Base-by-base conservation (phyloP, 1,139 yeast genomes). In the Yamadazyma sp. region DNA sequence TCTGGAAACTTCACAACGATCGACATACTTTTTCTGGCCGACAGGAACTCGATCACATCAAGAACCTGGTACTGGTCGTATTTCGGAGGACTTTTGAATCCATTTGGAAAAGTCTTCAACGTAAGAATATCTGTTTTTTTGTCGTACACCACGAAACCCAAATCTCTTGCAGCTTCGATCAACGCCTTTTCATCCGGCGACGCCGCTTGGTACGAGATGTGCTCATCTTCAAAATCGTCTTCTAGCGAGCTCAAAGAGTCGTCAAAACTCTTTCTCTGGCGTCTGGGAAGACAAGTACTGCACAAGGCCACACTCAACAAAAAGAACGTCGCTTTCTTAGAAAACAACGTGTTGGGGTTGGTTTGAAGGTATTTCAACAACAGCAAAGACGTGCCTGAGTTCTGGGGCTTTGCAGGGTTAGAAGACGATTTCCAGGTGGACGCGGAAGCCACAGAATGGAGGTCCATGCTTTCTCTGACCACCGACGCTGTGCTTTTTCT, bases 131-230 rank as follows among this genome's bases (percentile, higher is more conserved):
- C 75, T 35, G 79, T 78, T 42, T 78, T 78, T 40, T 87, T 78
- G 43, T 87, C 89, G 44, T 70, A 74, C 7, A 89, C 84, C 20
- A 90, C 82, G 57, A 71, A 94, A 0, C 98, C 98, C 68, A 92
- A 71, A 56, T 92, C 98, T 48, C 96, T 73, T 0, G 98, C 98
- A 1, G 97, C 98, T 41, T 85, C 80, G 2, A 92, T 92, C 29
- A 92, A 68, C 0, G 99, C 98, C 38, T 90, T 62, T 57, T 92
- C 99, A 64, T 92, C 98, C 0, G 98, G 98, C 0, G 97, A 90
- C 0, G 97, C 82, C 0, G 97, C 88, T 56, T 89, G 97, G 52
- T 90, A 94, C 34, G 77, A 79, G 15, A 89, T 75, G 31, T 67
- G 66, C 17, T 61, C 67, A 3, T 30, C 34, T 11, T 34, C 26